Conservation (phyloP, 2,329 filamentous ascomycete species). For the Sporothrix variecibatus region DNA sequence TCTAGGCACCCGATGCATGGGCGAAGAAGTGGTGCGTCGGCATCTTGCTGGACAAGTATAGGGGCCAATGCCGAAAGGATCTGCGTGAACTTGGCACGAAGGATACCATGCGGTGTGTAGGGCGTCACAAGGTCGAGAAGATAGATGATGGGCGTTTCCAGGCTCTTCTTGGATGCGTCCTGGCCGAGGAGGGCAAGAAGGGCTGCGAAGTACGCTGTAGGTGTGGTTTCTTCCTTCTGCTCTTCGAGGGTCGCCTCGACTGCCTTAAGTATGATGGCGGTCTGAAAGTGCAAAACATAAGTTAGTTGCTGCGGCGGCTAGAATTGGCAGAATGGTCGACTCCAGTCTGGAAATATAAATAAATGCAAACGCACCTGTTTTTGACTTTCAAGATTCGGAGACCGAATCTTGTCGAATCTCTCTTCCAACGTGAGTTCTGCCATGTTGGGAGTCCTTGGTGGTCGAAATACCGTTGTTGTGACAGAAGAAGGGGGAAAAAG, state of each 20-base stretch:
- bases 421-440: constrained; percentile 67
- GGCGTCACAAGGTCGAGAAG: constrained; percentile 90
- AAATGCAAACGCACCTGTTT: constrained; percentile 66
- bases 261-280: constrained; percentile 81
- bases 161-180: constrained; percentile 74
- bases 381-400: constrained; percentile 93
- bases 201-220: constrained; percentile 95
- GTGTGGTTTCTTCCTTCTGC: constrained; percentile 78
- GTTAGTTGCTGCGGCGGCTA: constrained; percentile 12
- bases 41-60: constrained; percentile 74
- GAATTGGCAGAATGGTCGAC: background rate
- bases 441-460: constrained; percentile 42
- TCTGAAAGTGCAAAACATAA: constrained; percentile 58
- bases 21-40: constrained; percentile 82
- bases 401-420: constrained; percentile 96
- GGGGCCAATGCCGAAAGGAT: constrained; percentile 87
- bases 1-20: constrained; percentile 92
- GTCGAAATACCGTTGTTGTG: background rate
- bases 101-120: constrained; percentile 78
- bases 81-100: constrained; percentile 92
- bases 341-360: background rate
- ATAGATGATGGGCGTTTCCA: constrained; percentile 86
- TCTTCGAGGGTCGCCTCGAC: constrained; percentile 91
- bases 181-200: constrained; percentile 78
- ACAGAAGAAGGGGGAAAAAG: background rate